Evolutionary conservation across 1,284 basidiomycete genomes (phyloP).

Genomic region (Microbotryum silenes-acaulis): DNA sequence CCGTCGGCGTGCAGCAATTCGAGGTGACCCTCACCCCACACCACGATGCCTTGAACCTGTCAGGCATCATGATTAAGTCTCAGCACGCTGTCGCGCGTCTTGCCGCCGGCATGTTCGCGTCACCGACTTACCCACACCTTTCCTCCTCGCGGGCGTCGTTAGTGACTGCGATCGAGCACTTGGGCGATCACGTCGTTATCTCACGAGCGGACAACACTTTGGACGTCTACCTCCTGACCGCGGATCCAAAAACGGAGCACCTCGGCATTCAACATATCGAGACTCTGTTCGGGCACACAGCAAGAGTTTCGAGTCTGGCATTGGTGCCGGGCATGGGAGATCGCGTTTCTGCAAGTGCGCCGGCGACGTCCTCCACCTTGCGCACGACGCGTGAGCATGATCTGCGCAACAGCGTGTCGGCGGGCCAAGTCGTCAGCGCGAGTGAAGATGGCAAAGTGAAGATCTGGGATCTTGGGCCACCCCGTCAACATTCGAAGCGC

Average conservation of each 20-base stretch:
- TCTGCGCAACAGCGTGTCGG: background rate
- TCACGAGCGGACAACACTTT: constrained; percentile 36
- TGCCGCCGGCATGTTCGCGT: constrained; percentile 18
- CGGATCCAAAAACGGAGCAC: constrained; percentile 8
- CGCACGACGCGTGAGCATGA: background rate
- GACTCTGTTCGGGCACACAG: constrained; percentile 39
- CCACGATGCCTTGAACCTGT: background rate
- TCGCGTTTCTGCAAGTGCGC: constrained; percentile 24
- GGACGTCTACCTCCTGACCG: constrained; percentile 35
- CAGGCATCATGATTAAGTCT: constrained; percentile 5
- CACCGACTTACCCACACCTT: background rate
- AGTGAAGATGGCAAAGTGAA: constrained; percentile 38
- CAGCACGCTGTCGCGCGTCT: constrained; percentile 28
- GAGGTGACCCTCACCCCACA: constrained; percentile 21
- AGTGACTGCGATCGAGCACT: constrained; percentile 33
- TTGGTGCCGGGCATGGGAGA: constrained; percentile 33
- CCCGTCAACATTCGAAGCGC: background rate
- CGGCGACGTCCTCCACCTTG: constrained; percentile 35
- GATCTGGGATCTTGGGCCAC: constrained; percentile 35
- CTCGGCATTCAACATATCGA: constrained; percentile 33
- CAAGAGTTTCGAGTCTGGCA: constrained; percentile 36
- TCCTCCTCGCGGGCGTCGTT: background rate
- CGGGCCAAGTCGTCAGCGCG: constrained; percentile 36
- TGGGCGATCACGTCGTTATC: constrained; percentile 37
- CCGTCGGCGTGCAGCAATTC: constrained; percentile 37